phyloP scores from a whole-genome alignment of 306 rosid genomes.

The Quercus agrifolia region DNA sequence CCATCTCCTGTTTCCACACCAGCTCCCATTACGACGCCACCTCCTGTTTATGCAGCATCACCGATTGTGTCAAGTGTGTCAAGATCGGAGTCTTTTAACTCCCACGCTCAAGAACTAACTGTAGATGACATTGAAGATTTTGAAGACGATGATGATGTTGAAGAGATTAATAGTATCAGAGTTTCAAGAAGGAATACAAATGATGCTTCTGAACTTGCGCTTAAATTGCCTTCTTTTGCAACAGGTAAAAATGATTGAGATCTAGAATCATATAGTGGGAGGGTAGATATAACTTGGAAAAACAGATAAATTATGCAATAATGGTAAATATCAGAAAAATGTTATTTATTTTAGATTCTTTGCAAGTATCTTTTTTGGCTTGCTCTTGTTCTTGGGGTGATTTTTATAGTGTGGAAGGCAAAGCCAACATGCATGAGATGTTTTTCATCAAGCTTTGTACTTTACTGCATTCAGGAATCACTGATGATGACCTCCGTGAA shows the following conservation, averaged over 20 bases:
- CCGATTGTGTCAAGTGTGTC: conserved; percentile 53
- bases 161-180: conserved; percentile 45
- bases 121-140: conserved; percentile 96
- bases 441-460: conserved; percentile 13
- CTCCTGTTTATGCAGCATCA: conserved; percentile 45
- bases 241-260: conserved; percentile 55
- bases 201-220: conserved; percentile 86
- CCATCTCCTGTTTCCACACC: conserved; percentile 38
- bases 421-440: not conserved
- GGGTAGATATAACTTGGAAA: not conserved
- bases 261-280: conserved; percentile 14
- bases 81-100: conserved; percentile 78
- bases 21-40: conserved; percentile 42
- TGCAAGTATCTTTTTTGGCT: not conserved
- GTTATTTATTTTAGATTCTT: not conserved
- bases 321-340: not conserved
- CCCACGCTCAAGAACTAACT: conserved; percentile 76
- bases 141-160: conserved; percentile 58
- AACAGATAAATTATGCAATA: not conserved
- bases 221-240: conserved; percentile 74
- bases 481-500: conserved; percentile 93
- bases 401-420: conserved; percentile 16
- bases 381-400: not conserved
- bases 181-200: conserved; percentile 68
- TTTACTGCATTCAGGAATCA: conserved; percentile 56